Percentiles rank a stretch among this genome's conserved stretches.
Conservation (phyloP, 768 basidiomycete genomes). For the Agaricus sinodeliciosus region DNA sequence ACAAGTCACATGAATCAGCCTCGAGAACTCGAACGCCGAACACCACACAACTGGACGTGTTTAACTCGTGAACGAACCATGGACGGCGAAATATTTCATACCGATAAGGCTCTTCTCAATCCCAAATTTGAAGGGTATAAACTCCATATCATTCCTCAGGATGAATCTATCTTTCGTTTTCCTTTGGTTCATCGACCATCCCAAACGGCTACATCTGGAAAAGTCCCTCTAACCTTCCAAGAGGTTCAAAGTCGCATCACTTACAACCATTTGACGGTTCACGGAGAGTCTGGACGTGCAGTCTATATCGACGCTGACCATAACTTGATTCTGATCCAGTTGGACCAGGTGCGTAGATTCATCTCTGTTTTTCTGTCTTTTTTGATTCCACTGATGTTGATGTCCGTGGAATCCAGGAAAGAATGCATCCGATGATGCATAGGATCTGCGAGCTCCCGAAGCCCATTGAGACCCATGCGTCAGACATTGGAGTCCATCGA, state of each 20-base stretch:
- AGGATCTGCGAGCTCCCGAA: constrained; percentile 55
- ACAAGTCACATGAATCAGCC: too few relatives aligned
- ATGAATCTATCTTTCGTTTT: constrained; percentile 45
- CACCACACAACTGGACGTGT: not conserved
- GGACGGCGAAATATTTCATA: constrained; percentile 25
- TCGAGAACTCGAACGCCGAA: not conserved
- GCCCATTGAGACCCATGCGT: constrained; percentile 33
- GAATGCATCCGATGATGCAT: constrained; percentile 43
- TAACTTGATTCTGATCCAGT: constrained; percentile 50
- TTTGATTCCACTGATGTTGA: constrained; percentile 6
- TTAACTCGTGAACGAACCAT: not conserved
- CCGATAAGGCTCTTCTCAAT: constrained; percentile 55
- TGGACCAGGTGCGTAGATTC: constrained; percentile 46
- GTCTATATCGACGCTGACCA: constrained; percentile 65
- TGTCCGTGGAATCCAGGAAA: constrained; percentile 28
- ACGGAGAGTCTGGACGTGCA: constrained; percentile 36
- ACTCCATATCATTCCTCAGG: constrained; percentile 54
- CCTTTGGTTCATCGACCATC: constrained; percentile 48
- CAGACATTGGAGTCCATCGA: constrained; percentile 31
- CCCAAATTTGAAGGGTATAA: constrained; percentile 85
- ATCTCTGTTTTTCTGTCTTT: constrained; percentile 4
- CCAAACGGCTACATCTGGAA: constrained; percentile 56
- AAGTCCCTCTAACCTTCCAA: constrained; percentile 61
- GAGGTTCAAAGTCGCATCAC: constrained; percentile 82
- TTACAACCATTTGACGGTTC: constrained; percentile 71